These are phyloP conservation scores for Exophiala dermatitidis DNA, from an alignment of 2,329 filamentous ascomycete species.

Conservation along the genomic window DNA sequence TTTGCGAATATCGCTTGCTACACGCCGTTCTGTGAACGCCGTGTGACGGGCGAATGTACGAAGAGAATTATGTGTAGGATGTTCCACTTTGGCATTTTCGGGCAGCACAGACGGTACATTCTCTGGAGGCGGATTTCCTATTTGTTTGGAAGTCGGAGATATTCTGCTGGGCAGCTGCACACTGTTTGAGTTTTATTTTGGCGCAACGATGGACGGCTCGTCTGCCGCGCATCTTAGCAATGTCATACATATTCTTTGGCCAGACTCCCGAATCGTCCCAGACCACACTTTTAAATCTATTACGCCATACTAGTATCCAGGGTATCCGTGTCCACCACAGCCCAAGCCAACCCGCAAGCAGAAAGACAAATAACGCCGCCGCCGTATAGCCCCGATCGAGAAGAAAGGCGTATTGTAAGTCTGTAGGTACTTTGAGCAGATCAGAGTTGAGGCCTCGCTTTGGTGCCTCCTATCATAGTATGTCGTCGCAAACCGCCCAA, in stretches of 20 bases:
- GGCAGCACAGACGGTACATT: constrained; percentile 11
- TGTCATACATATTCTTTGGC: neutral
- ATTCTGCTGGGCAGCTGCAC: neutral
- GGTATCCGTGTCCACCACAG: neutral
- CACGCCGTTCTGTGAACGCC: neutral
- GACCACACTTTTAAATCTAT: neutral
- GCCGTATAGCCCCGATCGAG: too few relatives aligned
- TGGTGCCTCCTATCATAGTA: too few relatives aligned
- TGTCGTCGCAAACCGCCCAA: too few relatives aligned
- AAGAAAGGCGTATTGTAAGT: too few relatives aligned
- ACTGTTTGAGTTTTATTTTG: neutral
- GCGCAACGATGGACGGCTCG: neutral
- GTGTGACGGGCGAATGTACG: constrained; percentile 1
- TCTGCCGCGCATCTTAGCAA: neutral
- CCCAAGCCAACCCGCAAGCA: too few relatives aligned
- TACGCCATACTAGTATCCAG: neutral
- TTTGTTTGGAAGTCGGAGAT: constrained; percentile 10
- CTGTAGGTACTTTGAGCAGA: too few relatives aligned
- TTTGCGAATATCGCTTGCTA: neutral
- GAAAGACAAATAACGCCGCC: too few relatives aligned
- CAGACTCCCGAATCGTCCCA: neutral
- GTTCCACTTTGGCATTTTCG: constrained; percentile 13
- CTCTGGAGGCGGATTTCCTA: constrained; percentile 17
- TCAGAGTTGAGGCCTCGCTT: too few relatives aligned
- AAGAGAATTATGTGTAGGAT: constrained; percentile 1